These are phyloP conservation scores for Salix purpurea DNA, from an alignment of 345 rosid species.

Conservation along the genomic window DNA sequence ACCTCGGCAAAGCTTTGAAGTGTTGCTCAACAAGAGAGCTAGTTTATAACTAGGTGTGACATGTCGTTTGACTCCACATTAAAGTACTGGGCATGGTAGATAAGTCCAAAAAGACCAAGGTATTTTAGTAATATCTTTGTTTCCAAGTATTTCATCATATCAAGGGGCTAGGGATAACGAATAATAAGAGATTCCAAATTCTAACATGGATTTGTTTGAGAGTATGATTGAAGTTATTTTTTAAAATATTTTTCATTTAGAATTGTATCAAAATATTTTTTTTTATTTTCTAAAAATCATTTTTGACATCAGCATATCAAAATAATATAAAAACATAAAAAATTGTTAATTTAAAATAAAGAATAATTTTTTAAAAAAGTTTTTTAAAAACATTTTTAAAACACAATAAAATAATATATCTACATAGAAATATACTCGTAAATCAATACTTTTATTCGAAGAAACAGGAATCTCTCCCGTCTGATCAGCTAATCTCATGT, in stretches of 20 bases:
- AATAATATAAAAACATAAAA: too few species aligned
- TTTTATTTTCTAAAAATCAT: too few species aligned
- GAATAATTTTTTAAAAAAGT: too few species aligned
- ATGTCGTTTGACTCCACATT: background rate
- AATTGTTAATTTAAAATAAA: too few species aligned
- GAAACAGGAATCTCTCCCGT: background rate
- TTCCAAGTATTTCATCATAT: background rate
- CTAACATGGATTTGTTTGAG: background rate
- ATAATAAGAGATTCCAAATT: background rate
- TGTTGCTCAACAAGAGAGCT: too few species aligned
- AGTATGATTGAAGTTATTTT: too few species aligned
- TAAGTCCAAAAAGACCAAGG: background rate
- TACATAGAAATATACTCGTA: background rate
- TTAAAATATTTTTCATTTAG: too few species aligned
- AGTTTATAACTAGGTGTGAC: background rate
- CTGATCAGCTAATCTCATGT: background rate
- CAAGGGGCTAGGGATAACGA: background rate
- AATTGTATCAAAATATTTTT: too few species aligned
- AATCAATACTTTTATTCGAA: background rate
- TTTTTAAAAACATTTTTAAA: too few species aligned
- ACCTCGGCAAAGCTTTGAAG: too few species aligned
- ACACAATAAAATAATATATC: too few species aligned
- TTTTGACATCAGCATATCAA: too few species aligned
- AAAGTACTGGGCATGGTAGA: background rate
- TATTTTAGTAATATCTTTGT: background rate